Percentiles rank a stretch among this genome's conserved stretches.
Evolutionary conservation across 352 stramenopile genomes (phyloP).

Genomic region (Globisporangium spiculum): DNA sequence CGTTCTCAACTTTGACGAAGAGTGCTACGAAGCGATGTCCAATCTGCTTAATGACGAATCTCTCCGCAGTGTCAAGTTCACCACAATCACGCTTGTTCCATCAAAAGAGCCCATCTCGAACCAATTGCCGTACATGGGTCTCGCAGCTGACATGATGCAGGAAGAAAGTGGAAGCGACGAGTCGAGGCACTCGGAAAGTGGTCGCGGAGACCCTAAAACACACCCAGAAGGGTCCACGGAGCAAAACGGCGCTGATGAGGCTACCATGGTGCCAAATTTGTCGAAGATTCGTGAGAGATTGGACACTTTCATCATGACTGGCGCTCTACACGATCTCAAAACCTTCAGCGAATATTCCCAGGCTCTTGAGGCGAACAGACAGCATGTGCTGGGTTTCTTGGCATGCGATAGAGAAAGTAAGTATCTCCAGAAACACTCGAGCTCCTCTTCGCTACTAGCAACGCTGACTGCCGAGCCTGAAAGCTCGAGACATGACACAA

Average conservation of each 20-base stretch:
- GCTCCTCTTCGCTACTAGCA: neutral
- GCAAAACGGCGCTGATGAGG: neutral
- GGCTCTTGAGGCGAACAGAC: conserved; percentile 23
- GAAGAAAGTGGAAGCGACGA: neutral
- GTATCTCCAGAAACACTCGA: neutral
- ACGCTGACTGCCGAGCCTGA: neutral
- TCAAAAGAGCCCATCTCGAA: conserved; percentile 13
- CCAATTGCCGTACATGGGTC: neutral
- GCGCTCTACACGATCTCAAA: neutral
- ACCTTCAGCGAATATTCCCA: conserved; percentile 31
- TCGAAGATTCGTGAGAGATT: conserved; percentile 9
- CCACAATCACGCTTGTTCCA: conserved; percentile 3
- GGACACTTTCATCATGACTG: conserved; percentile 4
- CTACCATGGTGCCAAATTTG: neutral
- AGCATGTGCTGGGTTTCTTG: conserved; percentile 25
- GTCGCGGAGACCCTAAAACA: neutral
- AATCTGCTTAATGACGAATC: conserved; percentile 17
- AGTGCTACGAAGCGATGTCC: conserved; percentile 57
- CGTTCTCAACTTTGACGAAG: conserved; percentile 62
- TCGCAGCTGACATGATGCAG: conserved; percentile 15
- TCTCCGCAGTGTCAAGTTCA: conserved; percentile 4
- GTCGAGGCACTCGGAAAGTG: neutral
- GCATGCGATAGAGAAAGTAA: conserved; percentile 1
- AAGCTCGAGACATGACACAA: neutral
- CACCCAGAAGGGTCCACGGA: neutral